phyloP scores from a whole-genome alignment of 306 rosid genomes.

The Chamaecrista fasciculata region DNA sequence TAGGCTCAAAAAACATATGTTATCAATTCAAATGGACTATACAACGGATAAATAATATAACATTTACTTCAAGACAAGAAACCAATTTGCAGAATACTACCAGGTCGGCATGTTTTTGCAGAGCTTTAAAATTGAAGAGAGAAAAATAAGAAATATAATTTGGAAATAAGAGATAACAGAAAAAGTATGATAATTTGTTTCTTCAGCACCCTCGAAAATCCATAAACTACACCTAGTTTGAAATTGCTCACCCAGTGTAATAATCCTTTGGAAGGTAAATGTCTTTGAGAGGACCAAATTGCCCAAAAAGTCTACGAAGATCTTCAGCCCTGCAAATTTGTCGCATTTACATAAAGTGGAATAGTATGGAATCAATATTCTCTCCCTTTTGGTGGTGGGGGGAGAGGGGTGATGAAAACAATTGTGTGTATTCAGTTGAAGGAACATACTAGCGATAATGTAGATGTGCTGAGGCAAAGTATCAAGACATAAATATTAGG shows the following conservation, averaged over 20 bases:
- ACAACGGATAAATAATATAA: neutral
- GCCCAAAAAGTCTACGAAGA: constrained; percentile 93
- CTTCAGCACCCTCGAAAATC: neutral
- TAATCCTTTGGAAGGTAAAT: constrained; percentile 94
- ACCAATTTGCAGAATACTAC: neutral
- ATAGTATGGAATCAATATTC: neutral
- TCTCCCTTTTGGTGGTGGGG: too few relatives aligned
- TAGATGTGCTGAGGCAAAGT: neutral
- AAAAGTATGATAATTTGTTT: neutral
- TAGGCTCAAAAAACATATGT: neutral
- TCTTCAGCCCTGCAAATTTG: constrained; percentile 71
- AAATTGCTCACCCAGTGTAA: constrained; percentile 80
- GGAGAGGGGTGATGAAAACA: neutral
- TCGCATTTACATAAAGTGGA: neutral
- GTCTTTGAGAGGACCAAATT: constrained; percentile 88
- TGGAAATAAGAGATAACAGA: neutral
- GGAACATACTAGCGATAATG: neutral
- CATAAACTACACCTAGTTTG: constrained; percentile 4
- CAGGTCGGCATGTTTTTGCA: neutral
- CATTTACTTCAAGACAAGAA: neutral
- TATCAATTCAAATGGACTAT: neutral
- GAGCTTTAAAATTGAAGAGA: neutral
- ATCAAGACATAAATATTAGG: neutral
- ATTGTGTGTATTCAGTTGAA: neutral
- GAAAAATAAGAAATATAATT: neutral